A percentile compares a stretch with the other conserved stretches of the same genome.
phyloP scores from a whole-genome alignment of 164 flowering plant species.

The Macadamia tetraphylla region DNA sequence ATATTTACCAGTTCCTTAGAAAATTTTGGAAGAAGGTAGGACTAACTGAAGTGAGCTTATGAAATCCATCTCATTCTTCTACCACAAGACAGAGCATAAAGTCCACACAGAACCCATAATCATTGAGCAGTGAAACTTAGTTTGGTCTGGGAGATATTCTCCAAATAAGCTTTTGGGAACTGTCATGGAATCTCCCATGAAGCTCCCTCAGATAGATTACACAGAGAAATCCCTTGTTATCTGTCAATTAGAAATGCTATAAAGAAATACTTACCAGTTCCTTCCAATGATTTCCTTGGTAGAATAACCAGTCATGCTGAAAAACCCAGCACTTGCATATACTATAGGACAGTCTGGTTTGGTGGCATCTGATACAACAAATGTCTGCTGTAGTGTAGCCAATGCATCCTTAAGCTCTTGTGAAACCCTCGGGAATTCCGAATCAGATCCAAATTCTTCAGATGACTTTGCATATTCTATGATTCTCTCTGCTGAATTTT shows the following conservation, averaged over 20 bases:
- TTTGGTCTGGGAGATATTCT: no score
- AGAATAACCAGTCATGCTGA: constrained; percentile 84
- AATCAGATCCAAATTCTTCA: constrained; percentile 31
- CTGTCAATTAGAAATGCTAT: not conserved
- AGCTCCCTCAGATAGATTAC: no score
- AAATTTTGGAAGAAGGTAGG: no score
- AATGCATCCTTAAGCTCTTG: constrained; percentile 85
- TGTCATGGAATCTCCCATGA: no score
- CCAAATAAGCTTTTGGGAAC: no score
- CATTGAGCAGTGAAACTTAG: no score
- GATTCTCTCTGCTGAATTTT: constrained; percentile 24
- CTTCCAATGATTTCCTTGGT: constrained; percentile 78
- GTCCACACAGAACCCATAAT: no score
- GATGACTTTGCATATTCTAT: constrained; percentile 41
- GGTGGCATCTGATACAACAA: constrained; percentile 93
- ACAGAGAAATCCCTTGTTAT: no score
- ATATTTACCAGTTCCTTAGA: constrained; percentile 65
- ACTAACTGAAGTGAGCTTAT: no score
- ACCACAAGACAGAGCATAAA: no score
- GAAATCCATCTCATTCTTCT: no score
- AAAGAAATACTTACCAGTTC: constrained; percentile 57
- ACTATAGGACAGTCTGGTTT: constrained; percentile 81
- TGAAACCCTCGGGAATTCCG: constrained; percentile 63
- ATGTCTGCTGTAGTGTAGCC: constrained; percentile 75
- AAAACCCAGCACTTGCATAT: constrained; percentile 92